These are phyloP conservation scores for Lunasporangiospora selenospora DNA, from an alignment of 192 early-diverging fungal genomes.

Conservation along the genomic window DNA sequence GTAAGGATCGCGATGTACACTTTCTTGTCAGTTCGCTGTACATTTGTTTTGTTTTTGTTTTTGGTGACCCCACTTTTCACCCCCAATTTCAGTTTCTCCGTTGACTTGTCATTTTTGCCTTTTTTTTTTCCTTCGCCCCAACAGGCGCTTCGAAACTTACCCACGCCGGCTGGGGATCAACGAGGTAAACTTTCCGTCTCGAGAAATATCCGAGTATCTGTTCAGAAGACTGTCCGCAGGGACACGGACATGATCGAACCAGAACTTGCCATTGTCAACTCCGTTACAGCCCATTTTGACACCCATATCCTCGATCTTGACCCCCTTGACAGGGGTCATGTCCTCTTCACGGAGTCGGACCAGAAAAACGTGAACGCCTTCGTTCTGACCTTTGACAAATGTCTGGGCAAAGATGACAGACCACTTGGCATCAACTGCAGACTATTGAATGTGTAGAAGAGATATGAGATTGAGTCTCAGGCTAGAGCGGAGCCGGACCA, in stretches of 20 bases:
- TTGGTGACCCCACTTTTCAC: not conserved
- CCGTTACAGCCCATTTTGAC: not conserved
- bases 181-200: constrained; percentile 58
- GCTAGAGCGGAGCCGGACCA: not conserved
- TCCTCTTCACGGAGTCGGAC: constrained; percentile 70
- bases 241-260: constrained; percentile 37
- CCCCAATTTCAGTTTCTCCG: too few species aligned
- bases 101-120: too few species aligned
- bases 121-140: too few species aligned
- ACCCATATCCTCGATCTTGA: constrained; percentile 9
- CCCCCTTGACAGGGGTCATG: too few species aligned
- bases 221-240: constrained; percentile 71
- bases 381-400: constrained; percentile 67
- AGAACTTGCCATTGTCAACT: not conserved
- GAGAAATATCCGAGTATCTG: constrained; percentile 59
- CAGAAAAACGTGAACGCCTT: constrained; percentile 74
- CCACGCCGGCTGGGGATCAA: constrained; percentile 55
- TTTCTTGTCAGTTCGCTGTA: too few species aligned
- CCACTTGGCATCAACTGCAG: constrained; percentile 75
- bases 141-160: constrained; percentile 6
- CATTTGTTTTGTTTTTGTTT: too few species aligned
- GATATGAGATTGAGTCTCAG: not conserved
- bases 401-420: constrained; percentile 79
- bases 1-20: not conserved
- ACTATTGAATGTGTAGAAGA: constrained; percentile 13